Percentiles rank a stretch among this genome's conserved stretches.
Conservation (phyloP, 139 green algal species). For the Coelastrella sp. region DNA sequence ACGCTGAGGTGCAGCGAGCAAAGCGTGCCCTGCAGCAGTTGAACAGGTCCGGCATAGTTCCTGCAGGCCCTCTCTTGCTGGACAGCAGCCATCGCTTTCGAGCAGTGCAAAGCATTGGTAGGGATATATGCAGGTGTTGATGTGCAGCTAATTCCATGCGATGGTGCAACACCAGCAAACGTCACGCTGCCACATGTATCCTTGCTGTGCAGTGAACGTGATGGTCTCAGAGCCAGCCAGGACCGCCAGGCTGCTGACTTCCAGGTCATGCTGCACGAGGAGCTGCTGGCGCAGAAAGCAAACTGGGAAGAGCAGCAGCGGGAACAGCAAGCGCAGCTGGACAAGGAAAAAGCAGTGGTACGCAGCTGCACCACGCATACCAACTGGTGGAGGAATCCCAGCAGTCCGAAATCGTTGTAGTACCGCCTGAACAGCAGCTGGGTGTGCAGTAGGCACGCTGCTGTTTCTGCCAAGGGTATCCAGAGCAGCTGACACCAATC, state of each 20-base stretch:
- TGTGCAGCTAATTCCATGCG: no score
- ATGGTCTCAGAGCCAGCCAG: not conserved
- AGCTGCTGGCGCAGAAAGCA: conserved; percentile 39
- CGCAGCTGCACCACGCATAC: not conserved
- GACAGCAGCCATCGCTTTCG: no score
- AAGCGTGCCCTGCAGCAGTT: conserved; percentile 30
- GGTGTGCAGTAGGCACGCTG: not conserved
- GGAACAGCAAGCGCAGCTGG: conserved; percentile 23
- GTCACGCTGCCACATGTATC: no score
- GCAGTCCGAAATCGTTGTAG: not conserved
- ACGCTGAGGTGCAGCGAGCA: conserved; percentile 22
- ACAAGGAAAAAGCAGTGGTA: conserved; percentile 43
- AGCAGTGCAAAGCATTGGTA: no score
- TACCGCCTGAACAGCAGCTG: not conserved
- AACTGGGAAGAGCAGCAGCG: not conserved
- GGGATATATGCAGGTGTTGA: no score
- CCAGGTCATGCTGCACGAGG: conserved; percentile 19
- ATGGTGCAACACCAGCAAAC: no score
- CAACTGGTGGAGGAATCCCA: not conserved
- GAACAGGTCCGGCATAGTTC: not conserved
- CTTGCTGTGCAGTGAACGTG: conserved; percentile 1
- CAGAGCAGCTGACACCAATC: not conserved
- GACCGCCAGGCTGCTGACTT: conserved; percentile 25
- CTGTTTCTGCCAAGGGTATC: not conserved
- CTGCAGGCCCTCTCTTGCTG: no score